Evolutionary conservation across 2,329 filamentous ascomycete genomes (phyloP).

Genomic region (Saccharata proteae): DNA sequence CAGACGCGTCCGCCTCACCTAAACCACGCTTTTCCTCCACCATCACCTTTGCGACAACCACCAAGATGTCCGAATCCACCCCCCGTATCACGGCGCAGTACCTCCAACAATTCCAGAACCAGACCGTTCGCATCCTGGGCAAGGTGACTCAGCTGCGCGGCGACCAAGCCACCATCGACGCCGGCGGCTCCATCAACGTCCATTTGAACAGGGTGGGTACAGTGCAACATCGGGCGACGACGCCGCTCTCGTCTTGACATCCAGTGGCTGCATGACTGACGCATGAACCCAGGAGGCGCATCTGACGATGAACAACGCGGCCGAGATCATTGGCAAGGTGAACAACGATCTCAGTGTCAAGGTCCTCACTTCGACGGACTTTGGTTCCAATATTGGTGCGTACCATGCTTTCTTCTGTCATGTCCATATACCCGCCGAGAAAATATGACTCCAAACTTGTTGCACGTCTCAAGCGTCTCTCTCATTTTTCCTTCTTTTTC

Average conservation of each 20-base stretch:
- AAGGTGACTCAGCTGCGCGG: conserved; percentile 74
- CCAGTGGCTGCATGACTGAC: conserved; percentile 2
- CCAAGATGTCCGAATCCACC: conserved; percentile 55
- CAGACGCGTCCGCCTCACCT: background rate
- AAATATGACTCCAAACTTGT: too few species aligned
- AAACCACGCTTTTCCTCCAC: conserved; percentile 1
- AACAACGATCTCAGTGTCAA: conserved; percentile 60
- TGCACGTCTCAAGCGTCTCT: too few species aligned
- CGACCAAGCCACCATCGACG: conserved; percentile 68
- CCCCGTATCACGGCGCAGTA: conserved; percentile 75
- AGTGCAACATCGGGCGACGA: background rate
- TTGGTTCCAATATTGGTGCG: conserved; percentile 58
- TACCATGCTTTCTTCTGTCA: conserved; percentile 13
- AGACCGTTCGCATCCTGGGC: conserved; percentile 74
- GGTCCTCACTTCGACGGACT: conserved; percentile 56
- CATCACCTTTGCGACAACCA: background rate
- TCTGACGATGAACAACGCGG: conserved; percentile 55
- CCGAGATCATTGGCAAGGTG: conserved; percentile 71
- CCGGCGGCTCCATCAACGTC: conserved; percentile 62
- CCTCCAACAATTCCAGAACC: conserved; percentile 58
- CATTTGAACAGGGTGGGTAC: conserved; percentile 56
- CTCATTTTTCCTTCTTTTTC: background rate
- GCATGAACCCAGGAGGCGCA: conserved; percentile 49
- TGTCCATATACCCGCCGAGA: conserved; percentile 5
- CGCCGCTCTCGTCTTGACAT: background rate